These are phyloP conservation scores for Penicillium aurantiogriseum DNA, from an alignment of 2,329 filamentous ascomycete genomes.

Conservation along the genomic window DNA sequence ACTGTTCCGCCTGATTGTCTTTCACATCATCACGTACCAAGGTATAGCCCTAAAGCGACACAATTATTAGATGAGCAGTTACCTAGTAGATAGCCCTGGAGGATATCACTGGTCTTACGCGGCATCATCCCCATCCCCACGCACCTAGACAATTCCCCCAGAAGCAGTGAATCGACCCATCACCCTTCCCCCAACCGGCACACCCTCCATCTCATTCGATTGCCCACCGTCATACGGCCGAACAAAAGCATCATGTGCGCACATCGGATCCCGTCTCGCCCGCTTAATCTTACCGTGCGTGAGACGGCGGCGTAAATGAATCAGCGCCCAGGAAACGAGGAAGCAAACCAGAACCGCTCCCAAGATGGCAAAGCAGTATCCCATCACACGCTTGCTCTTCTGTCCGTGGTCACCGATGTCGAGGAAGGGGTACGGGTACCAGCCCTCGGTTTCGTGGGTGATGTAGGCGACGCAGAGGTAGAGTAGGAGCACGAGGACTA, in stretches of 20 bases:
- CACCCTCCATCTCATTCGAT: constrained; percentile 11
- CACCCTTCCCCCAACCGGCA: neutral
- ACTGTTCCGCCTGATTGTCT: constrained; percentile 1
- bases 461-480: constrained; percentile 76
- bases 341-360: constrained; percentile 57
- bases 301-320: constrained; percentile 54
- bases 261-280: constrained; percentile 19
- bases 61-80: neutral
- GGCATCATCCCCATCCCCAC: neutral
- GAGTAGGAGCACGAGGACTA: constrained; percentile 67
- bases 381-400: constrained; percentile 56
- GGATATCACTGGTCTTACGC: neutral
- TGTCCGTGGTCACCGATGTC: constrained; percentile 55
- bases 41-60: no score
- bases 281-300: constrained; percentile 35
- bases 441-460: constrained; percentile 65
- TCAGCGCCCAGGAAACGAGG: constrained; percentile 50
- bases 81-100: no score
- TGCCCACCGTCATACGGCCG: neutral
- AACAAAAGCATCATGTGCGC: neutral
- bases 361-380: constrained; percentile 60
- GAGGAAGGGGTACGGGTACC: constrained; percentile 79
- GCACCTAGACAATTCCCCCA: neutral
- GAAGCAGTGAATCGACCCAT: neutral
- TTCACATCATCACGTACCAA: constrained; percentile 4